Evolutionary conservation across 768 basidiomycete species (phyloP), one percentile per base, ranked within the genome.

Genomic region (button mushroom (Agaricus bisporus)): DNA sequence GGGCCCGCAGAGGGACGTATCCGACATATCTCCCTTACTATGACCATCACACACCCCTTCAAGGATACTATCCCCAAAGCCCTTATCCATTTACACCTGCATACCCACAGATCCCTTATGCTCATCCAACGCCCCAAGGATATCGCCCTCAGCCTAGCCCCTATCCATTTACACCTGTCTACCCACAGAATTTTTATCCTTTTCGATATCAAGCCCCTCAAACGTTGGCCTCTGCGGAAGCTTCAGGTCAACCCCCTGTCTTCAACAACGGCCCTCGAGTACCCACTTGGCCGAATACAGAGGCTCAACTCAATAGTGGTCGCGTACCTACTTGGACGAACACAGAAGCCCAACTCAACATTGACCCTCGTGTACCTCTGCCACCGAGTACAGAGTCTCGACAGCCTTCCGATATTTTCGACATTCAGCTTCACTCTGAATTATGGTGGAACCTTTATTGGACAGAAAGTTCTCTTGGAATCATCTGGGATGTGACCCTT

Each of bases 401-500:
- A n/a, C 46, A 53, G 14, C 37, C 37, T 1, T 54, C 52, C 6
- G 52, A 7, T 11, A 7, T 17, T 12, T 15, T 12, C 38, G 17
- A 54, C 20, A 18, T 54, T n/a, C 37, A 36, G 3, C 4, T 54
- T 7, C 36, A 47, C n/a, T n/a, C 17, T 3, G 41, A 54, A 26
- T 26, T 54, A 26, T 25, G n/a, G 28, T 54, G 44, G 45, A 12
- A 47, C 11, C 10, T 6, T 20, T 28, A 36, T 28, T 47, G 45
- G 45, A 47, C 44, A 14, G 11, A 44, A 11, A 12, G 5, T 17
- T 38, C 45, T 20, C 3, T 72, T 18, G 60, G 66, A 41, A 59
- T 76, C 14, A 62, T 70, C 46, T 78, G 76, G 76, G 74, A 78
- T 58, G 56, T 78, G 32, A 64, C 71, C 32, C 71, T 71, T 56